Evolutionary conservation across 2,329 filamentous ascomycete genomes (phyloP), one percentile per base, ranked within the genome.

Genomic region (Tothia fuscella): DNA sequence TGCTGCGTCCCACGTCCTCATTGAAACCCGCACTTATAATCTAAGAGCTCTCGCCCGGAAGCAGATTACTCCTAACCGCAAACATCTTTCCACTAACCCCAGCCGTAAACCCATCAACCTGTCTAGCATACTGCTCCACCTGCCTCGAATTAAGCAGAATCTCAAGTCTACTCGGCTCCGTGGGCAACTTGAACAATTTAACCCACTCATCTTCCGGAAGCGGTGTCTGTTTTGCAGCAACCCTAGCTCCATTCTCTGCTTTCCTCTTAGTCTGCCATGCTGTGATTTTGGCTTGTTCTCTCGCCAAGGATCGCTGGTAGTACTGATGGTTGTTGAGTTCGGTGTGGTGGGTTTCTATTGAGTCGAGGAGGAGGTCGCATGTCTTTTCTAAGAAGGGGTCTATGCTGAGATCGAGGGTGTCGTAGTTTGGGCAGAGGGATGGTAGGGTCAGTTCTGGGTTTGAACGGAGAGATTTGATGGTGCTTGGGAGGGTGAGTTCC

Each of bases 291-390:
- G 82, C 69, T 69, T 98, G 91, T 70, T 98, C 91, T 53, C 91
- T 84, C 41, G 80, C 82, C 44, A 96, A 74, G 58, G 93, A 87
- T 56, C 91, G 78, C 68, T 95, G 87, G 71, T 95, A 95, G 74
- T 82, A 85, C 65, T 95, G 88, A 70, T 93, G 91, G 75, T 98
- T 98, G 78, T 96, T 96, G 61, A 93, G 82, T 66, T 98, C 91
- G 46, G 88, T 94, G 69, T 96, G 91, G 71, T 98, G 91, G 43
- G 82, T 82, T 71, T 98, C 91, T 61, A 98, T 94, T 70, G 82
- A 87, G 59, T 98, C 91, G 48, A 96, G 78, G 44, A 98, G 77
- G 51, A 95, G 77, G 59, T 98, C 89, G 67, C 87, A 94, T 40
- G 89, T 94, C 76, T 95, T 94, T 74, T 96, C 89, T 36, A 98